A percentile compares a stretch with the other conserved stretches of the same genome.
These are phyloP conservation scores for Aegilops sharonensis DNA, from an alignment of 176 grass and related monocot species.

Conservation along the genomic window DNA sequence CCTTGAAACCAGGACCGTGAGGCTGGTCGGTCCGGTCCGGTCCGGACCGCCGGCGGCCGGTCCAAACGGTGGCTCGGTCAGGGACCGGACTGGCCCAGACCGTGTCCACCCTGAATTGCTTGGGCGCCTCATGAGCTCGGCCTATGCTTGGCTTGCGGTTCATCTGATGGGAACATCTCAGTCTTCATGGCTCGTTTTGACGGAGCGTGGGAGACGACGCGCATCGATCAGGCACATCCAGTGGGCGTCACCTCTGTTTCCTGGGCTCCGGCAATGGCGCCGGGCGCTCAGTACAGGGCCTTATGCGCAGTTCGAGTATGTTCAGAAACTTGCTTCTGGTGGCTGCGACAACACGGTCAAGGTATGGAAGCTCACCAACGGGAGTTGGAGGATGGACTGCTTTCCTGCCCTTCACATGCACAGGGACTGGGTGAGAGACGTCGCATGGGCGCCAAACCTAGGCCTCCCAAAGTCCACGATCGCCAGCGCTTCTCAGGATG, in stretches of 20 bases:
- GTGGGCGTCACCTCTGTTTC: slow-evolving; percentile 75
- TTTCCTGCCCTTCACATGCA: slow-evolving; percentile 73
- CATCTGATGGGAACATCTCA: slow-evolving; percentile 73
- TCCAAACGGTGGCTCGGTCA: too few relatives aligned
- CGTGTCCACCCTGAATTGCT: too few relatives aligned
- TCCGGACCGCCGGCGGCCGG: too few relatives aligned
- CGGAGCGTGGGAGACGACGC: slow-evolving; percentile 62
- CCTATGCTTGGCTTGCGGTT: slow-evolving; percentile 64
- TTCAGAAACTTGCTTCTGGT: slow-evolving; percentile 70
- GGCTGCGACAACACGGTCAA: slow-evolving; percentile 76
- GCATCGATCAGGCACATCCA: slow-evolving; percentile 71
- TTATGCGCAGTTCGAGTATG: slow-evolving; percentile 54
- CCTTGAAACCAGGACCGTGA: too few relatives aligned
- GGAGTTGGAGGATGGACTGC: slow-evolving; percentile 73
- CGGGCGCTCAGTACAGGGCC: slow-evolving; percentile 47
- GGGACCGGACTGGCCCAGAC: too few relatives aligned
- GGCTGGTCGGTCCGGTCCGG: too few relatives aligned
- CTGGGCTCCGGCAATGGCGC: slow-evolving; percentile 55
- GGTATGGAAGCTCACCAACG: slow-evolving; percentile 75
- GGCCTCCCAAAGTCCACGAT: slow-evolving; percentile 73
- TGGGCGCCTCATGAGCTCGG: slow-evolving; percentile 79
- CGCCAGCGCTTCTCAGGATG: slow-evolving; percentile 79
- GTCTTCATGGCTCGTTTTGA: slow-evolving; percentile 63
- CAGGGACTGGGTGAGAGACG: slow-evolving; percentile 67
- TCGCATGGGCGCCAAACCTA: slow-evolving; percentile 66